Conservation (phyloP, 148 eudicot genomes). For the Camellia sinensis region DNA sequence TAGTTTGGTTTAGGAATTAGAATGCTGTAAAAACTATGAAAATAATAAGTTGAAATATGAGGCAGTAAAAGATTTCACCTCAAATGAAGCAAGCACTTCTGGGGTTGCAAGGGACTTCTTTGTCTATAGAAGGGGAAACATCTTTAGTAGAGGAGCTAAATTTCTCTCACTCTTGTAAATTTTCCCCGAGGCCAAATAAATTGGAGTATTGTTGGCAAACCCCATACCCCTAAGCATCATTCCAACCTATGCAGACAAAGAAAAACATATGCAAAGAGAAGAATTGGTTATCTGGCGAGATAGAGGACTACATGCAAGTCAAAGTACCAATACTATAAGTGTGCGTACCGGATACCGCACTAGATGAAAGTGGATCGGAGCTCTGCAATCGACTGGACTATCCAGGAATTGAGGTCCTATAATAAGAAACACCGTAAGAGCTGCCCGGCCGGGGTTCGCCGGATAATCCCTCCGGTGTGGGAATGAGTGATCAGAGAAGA, state of each 20-base stretch:
- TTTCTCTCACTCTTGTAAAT: constrained; percentile 57
- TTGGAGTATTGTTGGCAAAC: constrained; percentile 62
- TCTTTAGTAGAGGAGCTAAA: constrained; percentile 63
- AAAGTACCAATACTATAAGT: not conserved
- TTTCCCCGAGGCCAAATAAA: constrained; percentile 89
- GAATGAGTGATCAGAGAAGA: no score
- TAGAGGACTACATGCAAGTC: not conserved
- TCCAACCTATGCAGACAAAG: constrained; percentile 84
- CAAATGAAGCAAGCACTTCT: constrained; percentile 61
- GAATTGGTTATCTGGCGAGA: constrained; percentile 10
- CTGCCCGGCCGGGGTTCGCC: no score
- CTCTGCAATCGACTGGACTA: no score
- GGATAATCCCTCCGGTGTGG: no score
- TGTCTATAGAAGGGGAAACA: constrained; percentile 81
- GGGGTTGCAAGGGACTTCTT: constrained; percentile 69
- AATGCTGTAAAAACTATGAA: not conserved
- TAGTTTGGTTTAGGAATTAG: no score
- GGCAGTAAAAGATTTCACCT: constrained; percentile 36
- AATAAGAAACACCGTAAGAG: no score
- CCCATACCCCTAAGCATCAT: constrained; percentile 97
- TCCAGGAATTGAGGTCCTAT: no score
- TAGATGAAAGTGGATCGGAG: no score
- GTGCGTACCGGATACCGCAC: no score
- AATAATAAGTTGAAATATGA: not conserved
- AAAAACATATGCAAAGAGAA: constrained; percentile 23